These are phyloP conservation scores for Lentinula raphanica DNA, from an alignment of 768 basidiomycete genomes.

Conservation along the genomic window DNA sequence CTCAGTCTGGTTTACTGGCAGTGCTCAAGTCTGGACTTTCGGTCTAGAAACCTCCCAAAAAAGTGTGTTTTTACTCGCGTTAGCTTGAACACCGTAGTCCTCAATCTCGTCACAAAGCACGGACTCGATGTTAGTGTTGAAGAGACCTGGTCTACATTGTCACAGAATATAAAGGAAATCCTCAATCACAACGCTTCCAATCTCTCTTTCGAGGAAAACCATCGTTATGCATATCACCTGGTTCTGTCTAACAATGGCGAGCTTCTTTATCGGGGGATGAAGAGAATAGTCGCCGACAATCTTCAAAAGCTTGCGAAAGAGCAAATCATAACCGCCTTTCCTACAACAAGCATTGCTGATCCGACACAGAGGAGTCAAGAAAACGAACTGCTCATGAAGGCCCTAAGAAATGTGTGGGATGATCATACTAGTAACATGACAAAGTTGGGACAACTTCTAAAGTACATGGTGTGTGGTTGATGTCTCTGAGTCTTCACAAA, in stretches of 20 bases:
- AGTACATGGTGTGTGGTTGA: conserved; percentile 78
- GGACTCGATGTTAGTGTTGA: conserved; percentile 72
- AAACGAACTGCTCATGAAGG: conserved; percentile 80
- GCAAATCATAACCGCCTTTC: conserved; percentile 79
- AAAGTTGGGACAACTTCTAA: conserved; percentile 83
- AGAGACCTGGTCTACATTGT: conserved; percentile 77
- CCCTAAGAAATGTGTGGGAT: conserved; percentile 83
- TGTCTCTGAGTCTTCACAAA: not conserved
- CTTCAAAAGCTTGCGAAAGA: conserved; percentile 73
- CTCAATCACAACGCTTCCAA: conserved; percentile 89
- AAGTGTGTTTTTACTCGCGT: conserved; percentile 2
- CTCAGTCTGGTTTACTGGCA: no score
- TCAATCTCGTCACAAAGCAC: conserved; percentile 45
- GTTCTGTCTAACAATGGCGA: conserved; percentile 83
- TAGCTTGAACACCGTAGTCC: not conserved
- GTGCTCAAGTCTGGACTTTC: not conserved
- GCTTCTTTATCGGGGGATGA: conserved; percentile 82
- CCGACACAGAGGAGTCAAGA: conserved; percentile 74
- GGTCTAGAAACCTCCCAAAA: conserved; percentile 9
- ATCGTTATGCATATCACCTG: conserved; percentile 92
- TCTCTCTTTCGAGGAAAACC: conserved; percentile 89
- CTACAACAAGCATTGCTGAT: conserved; percentile 57
- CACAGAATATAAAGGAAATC: conserved; percentile 87
- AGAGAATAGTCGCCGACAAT: conserved; percentile 72
- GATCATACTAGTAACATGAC: conserved; percentile 88